These are phyloP conservation scores for Mycosphaerelloides madeirae DNA, from an alignment of 2,329 filamentous ascomycete species.

Conservation along the genomic window DNA sequence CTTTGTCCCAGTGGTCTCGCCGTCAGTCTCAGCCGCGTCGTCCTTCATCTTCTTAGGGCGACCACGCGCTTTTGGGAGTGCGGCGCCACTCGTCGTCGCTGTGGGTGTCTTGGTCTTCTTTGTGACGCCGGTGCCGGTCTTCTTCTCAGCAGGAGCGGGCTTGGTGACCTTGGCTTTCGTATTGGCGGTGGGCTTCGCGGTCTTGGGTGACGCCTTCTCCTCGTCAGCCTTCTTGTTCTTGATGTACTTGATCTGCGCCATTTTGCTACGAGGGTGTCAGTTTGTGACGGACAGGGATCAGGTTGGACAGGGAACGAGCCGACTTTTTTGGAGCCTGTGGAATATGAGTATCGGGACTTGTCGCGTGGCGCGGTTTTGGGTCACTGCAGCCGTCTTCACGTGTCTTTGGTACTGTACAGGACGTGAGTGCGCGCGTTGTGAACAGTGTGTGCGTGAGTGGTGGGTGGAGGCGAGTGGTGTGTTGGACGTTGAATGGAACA, in stretches of 20 bases:
- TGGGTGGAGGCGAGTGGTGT: too few species aligned
- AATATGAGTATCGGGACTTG: background rate
- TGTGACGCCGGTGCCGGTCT: constrained; percentile 2
- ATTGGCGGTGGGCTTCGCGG: constrained; percentile 24
- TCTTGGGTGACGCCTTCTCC: constrained; percentile 8
- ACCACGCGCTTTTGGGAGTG: constrained; percentile 24
- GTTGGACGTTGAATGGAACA: too few species aligned
- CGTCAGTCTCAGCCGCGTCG: constrained; percentile 14
- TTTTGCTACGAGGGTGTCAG: constrained; percentile 9
- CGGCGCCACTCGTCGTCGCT: constrained; percentile 4
- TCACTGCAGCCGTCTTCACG: too few species aligned
- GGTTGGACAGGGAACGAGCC: constrained; percentile 4
- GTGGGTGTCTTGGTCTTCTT: constrained; percentile 7
- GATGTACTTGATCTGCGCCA: constrained; percentile 31
- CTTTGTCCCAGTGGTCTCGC: constrained; percentile 11
- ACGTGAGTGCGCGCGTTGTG: too few species aligned
- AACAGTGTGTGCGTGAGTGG: too few species aligned
- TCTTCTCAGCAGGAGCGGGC: constrained; percentile 14
- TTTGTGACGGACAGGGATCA: background rate
- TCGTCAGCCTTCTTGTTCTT: constrained; percentile 22
- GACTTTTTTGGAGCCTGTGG: background rate
- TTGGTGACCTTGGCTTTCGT: constrained; percentile 28
- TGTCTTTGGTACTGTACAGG: too few species aligned
- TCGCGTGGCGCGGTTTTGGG: background rate
- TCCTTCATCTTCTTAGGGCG: constrained; percentile 14